Base-by-base conservation (phyloP, 129 eudicot species). In the Chrysanthemum seticuspe region DNA sequence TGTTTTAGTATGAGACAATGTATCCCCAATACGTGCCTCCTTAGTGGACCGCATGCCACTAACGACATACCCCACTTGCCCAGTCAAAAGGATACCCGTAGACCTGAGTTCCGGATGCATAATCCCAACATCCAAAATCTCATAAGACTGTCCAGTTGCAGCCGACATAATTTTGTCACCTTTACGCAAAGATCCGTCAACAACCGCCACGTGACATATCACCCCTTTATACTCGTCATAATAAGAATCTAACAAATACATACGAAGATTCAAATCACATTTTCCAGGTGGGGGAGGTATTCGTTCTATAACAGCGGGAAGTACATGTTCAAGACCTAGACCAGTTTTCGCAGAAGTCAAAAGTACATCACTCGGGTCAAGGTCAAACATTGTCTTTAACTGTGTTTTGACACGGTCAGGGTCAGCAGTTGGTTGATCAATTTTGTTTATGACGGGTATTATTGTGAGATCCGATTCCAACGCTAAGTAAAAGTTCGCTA, bases 341-440 rank as follows among this genome's bases (percentile, higher is more conserved):
- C 98, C 98, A 10, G 98, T 94, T 77, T 90, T 94, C 0, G 98
- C 98, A 16, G 98, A 94, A 13, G 98, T 94, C 79, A 94, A 74
- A n/a, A 94, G 89, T 23, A 84, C 97, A 44, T 84, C 87, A 21
- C 62, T 66, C 6, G 97, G 92, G 70, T 94, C 92, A 73, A 94
- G 96, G 62, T 94, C 98, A 69, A 94, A 94, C 95, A 90, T 94
- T 36, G 96, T 85, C 61, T 94, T 85, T 21, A 94, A 79, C 79
- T 94, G 98, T 71, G 80, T 73, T 85, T 87, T 90, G 21, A 94
- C 87, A n/a, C 96, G 86, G n/a, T 94, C 98, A 0, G 98, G 97
- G 76, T 94, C 96, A 59, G 98, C 97, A 47, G 98, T 94, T 58
- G 97, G 98, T 79, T 94, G 98, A 68, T 94, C 98, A 12, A 94